Evolutionary conservation across 495 filamentous ascomycete species (phyloP).

Genomic region (Neurospora terricola): DNA sequence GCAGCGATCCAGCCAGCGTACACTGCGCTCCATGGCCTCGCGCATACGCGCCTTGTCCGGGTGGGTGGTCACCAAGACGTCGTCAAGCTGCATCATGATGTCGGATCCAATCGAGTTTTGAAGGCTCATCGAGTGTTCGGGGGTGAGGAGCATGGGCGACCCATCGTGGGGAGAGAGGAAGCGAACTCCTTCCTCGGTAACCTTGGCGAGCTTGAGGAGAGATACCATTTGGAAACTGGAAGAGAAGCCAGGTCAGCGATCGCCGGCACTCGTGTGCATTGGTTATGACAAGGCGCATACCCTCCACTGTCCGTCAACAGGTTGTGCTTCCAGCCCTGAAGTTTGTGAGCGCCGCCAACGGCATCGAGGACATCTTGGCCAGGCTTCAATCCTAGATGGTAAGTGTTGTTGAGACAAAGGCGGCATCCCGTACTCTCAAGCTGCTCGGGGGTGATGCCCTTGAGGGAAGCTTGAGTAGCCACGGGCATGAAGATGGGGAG

Average conservation of each 20-base stretch:
- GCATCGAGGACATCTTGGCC: constrained; percentile 79
- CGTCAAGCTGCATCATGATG: constrained; percentile 99
- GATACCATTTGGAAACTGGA: constrained; percentile 96
- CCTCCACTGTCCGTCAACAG: constrained; percentile 95
- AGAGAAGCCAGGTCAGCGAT: constrained; percentile 2
- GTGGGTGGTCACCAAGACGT: constrained; percentile 91
- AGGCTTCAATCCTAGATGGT: constrained; percentile 90
- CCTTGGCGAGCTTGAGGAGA: constrained; percentile 80
- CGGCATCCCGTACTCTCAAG: constrained; percentile 79
- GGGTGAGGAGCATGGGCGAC: constrained; percentile 92
- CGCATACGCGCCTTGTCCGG: constrained; percentile 77
- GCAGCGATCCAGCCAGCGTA: constrained; percentile 98
- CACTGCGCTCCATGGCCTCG: constrained; percentile 88
- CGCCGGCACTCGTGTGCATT: not conserved
- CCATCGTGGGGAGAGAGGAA: constrained; percentile 94
- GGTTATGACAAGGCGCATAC: constrained; percentile 41
- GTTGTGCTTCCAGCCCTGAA: constrained; percentile 94
- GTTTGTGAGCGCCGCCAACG: constrained; percentile 82
- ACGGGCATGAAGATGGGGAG: constrained; percentile 97
- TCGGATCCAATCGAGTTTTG: constrained; percentile 97
- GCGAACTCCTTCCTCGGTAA: constrained; percentile 91
- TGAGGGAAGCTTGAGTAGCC: constrained; percentile 92
- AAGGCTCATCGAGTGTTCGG: constrained; percentile 91
- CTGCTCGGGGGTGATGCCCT: constrained; percentile 89
- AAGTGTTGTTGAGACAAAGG: constrained; percentile 93